phyloP scores from a whole-genome alignment of 331 rosid genomes.

The Malus hybrid region DNA sequence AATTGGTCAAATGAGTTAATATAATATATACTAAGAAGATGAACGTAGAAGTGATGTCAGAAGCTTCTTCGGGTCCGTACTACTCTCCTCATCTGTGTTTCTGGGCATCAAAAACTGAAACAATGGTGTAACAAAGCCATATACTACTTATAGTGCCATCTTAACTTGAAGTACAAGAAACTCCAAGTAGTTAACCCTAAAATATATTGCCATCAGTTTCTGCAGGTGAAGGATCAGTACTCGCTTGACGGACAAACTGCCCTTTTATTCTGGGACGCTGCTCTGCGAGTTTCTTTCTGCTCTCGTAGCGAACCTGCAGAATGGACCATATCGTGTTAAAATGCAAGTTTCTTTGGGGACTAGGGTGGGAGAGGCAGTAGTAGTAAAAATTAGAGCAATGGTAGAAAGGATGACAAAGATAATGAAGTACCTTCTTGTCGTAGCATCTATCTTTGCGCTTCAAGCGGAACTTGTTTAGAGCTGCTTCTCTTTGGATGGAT shows the following conservation, averaged over 20 bases:
- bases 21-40: constrained; percentile 3
- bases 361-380: neutral
- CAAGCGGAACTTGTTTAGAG: constrained; percentile 81
- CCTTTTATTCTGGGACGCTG: constrained; percentile 98
- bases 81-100: constrained; percentile 4
- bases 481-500: constrained; percentile 75
- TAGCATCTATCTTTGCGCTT: constrained; percentile 94
- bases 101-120: constrained; percentile 18
- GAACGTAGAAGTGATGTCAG: constrained; percentile 8
- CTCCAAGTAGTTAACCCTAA: constrained; percentile 15
- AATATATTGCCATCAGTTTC: constrained; percentile 30
- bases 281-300: constrained; percentile 99
- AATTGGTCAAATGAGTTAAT: neutral
- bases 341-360: neutral
- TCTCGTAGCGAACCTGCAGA: constrained; percentile 87
- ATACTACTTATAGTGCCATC: neutral
- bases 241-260: constrained; percentile 77
- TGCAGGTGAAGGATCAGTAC: constrained; percentile 28
- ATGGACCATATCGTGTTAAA: constrained; percentile 11
- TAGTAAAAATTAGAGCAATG: neutral
- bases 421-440: constrained; percentile 70
- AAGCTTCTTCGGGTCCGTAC: constrained; percentile 29
- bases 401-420: neutral
- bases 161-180: constrained; percentile 6
- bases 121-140: constrained; percentile 6